Evolutionary conservation across 371 early-diverging fungal genomes (phyloP), one percentile per base, ranked within the genome.

Genomic region (Syncephalis plumigaleata): DNA sequence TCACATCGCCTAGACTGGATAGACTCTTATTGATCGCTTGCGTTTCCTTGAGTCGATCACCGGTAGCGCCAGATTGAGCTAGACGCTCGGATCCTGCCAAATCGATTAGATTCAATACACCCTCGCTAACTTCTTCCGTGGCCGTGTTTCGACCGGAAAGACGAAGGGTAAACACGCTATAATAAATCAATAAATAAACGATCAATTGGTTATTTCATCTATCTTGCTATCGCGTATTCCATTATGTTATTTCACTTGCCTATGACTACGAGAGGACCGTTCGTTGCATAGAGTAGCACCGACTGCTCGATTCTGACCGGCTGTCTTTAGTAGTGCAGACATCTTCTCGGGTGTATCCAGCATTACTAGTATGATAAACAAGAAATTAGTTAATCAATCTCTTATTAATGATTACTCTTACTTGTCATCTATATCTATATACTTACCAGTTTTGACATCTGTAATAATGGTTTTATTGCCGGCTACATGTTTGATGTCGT

Each of bases 11-110:
- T 1, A 99, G 65, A 42, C 80, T 73, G 39, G 81, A 79, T 46
- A 99, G 64, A 58, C 90, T 88, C 64, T 87, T 92, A 67, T 99
- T 99, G 55, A 99, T 99, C 16, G 88, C 85, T 59, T 91, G 88
- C 2, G 95, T 91, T 57, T 99, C 98, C 57, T 82, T 84, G 37
- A 98, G 65, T 37, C 95, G 66, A 42, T 89, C 85, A 15, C 97
- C 95, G 17, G 79, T 84, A 0, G 95, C 87, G 9, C 88, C 88
- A 0, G 91, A 91, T 48, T 68, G 59, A 0, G 81, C 72, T 15
- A 98, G 64, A 31, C 97, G 67, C 67, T 98, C 99, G 11, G 87
- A 88, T n/a, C 99, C 99, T 9, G 98, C 99, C 44, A 98, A 60
- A 60, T 98, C 99, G 45, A 98, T 87, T 55, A 98, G 66, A 50